Conservation (phyloP, 768 basidiomycete species). For the Tubosaeta brunneosetosa region DNA sequence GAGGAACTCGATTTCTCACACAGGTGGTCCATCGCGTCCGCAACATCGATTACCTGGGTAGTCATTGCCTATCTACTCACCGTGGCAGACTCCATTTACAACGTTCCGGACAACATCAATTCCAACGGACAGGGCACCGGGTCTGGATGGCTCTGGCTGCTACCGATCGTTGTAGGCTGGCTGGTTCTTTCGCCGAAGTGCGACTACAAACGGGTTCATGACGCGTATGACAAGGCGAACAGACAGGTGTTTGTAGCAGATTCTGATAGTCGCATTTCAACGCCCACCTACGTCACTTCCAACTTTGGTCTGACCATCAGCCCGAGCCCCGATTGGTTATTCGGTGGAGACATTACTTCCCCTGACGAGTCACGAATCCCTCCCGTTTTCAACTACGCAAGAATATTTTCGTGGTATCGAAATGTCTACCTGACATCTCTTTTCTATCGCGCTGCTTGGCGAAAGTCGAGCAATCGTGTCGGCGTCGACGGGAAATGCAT, state of each 20-base stretch:
- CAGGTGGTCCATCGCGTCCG: slow-evolving; percentile 39
- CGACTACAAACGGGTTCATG: slow-evolving; percentile 28
- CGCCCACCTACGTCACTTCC: neutral
- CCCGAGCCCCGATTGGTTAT: slow-evolving; percentile 1
- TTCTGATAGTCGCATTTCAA: neutral
- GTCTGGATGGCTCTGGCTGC: slow-evolving; percentile 42
- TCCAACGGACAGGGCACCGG: slow-evolving; percentile 30
- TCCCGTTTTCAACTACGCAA: slow-evolving; percentile 24
- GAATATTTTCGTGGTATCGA: slow-evolving; percentile 18
- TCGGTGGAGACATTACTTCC: slow-evolving; percentile 3
- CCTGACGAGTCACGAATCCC: slow-evolving; percentile 23
- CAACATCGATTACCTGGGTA: slow-evolving; percentile 40
- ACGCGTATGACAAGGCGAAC: slow-evolving; percentile 16
- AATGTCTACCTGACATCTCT: slow-evolving; percentile 13
- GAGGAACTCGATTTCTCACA: slow-evolving; percentile 35
- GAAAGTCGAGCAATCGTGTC: neutral
- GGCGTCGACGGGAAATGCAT: neutral
- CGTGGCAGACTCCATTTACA: slow-evolving; percentile 13
- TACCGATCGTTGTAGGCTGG: slow-evolving; percentile 40
- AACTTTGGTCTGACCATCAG: slow-evolving; percentile 17
- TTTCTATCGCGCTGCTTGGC: slow-evolving; percentile 14
- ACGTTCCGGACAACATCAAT: slow-evolving; percentile 5
- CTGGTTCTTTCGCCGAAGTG: slow-evolving; percentile 38
- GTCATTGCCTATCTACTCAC: slow-evolving; percentile 35
- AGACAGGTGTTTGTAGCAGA: neutral